Percentiles rank a stretch among this genome's conserved stretches.
phyloP scores from a whole-genome alignment of 192 early-diverging fungal genomes.

The Backusella luteola region DNA sequence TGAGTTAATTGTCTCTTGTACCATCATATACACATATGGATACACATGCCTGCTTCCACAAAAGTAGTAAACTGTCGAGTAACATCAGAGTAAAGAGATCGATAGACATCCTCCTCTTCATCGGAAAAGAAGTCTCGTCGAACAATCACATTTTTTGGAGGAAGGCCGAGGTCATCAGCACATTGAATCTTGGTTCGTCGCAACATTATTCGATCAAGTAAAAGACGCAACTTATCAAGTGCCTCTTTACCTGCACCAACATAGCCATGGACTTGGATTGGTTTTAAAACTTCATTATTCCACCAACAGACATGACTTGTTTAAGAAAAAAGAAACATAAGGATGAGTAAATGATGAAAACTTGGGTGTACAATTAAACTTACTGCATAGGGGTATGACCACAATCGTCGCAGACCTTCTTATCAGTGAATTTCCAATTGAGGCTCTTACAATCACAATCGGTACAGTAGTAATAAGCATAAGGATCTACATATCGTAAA shows the following conservation, averaged over 20 bases:
- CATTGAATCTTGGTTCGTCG: constrained; percentile 88
- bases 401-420: constrained; percentile 53
- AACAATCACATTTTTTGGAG: constrained; percentile 78
- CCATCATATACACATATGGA: not conserved
- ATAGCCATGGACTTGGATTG: constrained; percentile 79
- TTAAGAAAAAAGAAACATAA: not conserved
- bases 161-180: constrained; percentile 83
- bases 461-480: constrained; percentile 86
- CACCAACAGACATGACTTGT: constrained; percentile 74
- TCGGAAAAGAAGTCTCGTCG: constrained; percentile 84
- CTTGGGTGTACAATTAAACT: not conserved
- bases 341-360: not conserved
- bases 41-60: constrained; percentile 55
- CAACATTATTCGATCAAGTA: constrained; percentile 88
- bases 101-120: constrained; percentile 89
- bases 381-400: constrained; percentile 61
- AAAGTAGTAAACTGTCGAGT: constrained; percentile 80
- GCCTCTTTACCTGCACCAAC: constrained; percentile 56
- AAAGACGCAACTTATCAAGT: constrained; percentile 69
- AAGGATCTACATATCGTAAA: constrained; percentile 51
- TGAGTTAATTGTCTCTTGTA: no score
- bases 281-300: constrained; percentile 89
- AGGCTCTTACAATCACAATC: constrained; percentile 67
- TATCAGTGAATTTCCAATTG: constrained; percentile 62
- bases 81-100: constrained; percentile 74